Base-by-base conservation (phyloP, 768 basidiomycete genomes). In the Dentipellis fragilis region DNA sequence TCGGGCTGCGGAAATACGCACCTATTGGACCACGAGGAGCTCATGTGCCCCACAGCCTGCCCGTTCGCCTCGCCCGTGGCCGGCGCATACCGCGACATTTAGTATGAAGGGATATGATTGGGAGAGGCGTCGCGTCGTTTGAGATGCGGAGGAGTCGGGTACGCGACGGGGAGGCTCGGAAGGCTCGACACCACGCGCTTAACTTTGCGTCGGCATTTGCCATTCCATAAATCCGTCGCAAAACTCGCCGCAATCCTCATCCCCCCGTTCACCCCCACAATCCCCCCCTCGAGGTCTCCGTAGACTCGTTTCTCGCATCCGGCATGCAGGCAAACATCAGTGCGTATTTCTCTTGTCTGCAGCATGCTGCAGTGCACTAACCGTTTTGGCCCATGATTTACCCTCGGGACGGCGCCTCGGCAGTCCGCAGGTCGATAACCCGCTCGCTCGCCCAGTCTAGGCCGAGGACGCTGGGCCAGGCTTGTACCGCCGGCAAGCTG, bases 361-460 rank as follows among this genome's bases (percentile, higher is more conserved):
- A 29, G 29, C 29, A 6, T 29, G 29, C 29, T 29, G 29, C 16
- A n/a, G 16, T n/a, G 10, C 2, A 45, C 42, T 19, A 14, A 2
- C 8, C 42, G n/a, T 17, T 17, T 45, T 45, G 42, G 19, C 42
- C n/a, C 42, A 19, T 42, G 40, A 29, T 29, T 29, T 29, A 29
- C 29, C 40, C 11, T 42, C 12, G 10, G 40, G 8, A 42, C 42
- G 42, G n/a, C n/a, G n/a, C n/a, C 19, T 17, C 42, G 42, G n/a
- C 42, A 45, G 42, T 45, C 42, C 42, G 42, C n/a, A 45, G 42
- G 19, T 45, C 42, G 42, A 19, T 45, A 45, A 19, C 14, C 42
- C 42, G 42, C 42, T 45, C 42, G 42, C 60, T 64, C 51, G 58
- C 58, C 58, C 59, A 54, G 57, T 60, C 65, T 59, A 63, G 66